phyloP scores from a whole-genome alignment of 2,329 filamentous ascomycete genomes.

The Claviceps sp. region DNA sequence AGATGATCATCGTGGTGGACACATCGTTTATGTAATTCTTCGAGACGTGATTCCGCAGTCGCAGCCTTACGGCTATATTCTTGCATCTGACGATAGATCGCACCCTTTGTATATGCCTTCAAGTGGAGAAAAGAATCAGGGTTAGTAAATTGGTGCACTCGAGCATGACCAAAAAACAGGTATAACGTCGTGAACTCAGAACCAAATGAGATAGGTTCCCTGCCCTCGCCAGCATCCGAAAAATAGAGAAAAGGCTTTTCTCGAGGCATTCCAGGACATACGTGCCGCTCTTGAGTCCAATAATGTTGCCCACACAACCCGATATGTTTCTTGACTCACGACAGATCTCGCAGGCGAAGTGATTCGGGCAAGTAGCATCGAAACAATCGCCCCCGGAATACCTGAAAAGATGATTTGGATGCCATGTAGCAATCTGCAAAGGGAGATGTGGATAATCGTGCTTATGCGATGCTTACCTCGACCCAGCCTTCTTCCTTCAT shows the following conservation, averaged over 20 bases:
- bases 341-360: constrained; percentile 3
- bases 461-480: constrained; percentile 45
- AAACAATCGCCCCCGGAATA: background rate
- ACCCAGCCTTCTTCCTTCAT: constrained; percentile 49
- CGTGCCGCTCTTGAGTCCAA: background rate
- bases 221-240: background rate
- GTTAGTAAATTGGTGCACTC: background rate
- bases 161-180: background rate
- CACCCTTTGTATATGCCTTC: constrained; percentile 56
- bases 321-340: background rate
- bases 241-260: background rate
- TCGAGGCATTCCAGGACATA: background rate
- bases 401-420: constrained; percentile 2
- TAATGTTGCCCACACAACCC: constrained; percentile 1
- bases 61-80: constrained; percentile 89
- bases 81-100: constrained; percentile 93
- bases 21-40: constrained; percentile 65
- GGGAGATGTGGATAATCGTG: constrained; percentile 11
- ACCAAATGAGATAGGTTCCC: too few species aligned
- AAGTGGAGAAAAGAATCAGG: constrained; percentile 1
- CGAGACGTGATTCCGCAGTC: constrained; percentile 67
- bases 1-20: constrained; percentile 86
- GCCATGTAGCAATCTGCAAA: constrained; percentile 5
- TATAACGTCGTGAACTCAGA: background rate
- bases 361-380: background rate